Percentiles rank a stretch among this genome's conserved stretches.
phyloP scores from a whole-genome alignment of 2,329 filamentous ascomycete genomes.

The Phialophora verrucosa region DNA sequence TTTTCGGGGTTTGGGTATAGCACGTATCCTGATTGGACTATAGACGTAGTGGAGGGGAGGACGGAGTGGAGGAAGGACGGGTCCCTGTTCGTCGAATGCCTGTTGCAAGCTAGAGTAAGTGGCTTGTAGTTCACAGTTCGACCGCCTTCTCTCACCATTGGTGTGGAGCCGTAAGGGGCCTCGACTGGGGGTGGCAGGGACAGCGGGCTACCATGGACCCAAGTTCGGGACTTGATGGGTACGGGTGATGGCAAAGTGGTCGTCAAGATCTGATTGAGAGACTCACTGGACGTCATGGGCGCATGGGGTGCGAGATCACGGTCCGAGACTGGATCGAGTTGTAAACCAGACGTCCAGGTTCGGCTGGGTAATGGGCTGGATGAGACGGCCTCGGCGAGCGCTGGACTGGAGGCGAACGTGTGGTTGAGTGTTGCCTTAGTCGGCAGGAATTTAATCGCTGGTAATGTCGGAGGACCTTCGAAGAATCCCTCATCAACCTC shows the following conservation, averaged over 20 bases:
- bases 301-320: not conserved
- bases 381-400: not conserved
- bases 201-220: not conserved
- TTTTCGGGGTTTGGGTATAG: not conserved
- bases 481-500: not conserved
- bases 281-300: not conserved
- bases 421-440: not conserved
- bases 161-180: not conserved
- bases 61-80: not conserved
- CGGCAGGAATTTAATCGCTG: not conserved
- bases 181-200: not conserved
- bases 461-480: not conserved
- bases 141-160: conserved; percentile 1
- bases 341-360: not conserved
- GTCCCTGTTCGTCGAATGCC: not conserved
- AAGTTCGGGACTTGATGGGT: not conserved
- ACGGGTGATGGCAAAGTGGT: not conserved
- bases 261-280: not conserved
- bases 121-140: not conserved
- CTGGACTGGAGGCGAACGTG: not conserved
- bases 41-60: not conserved
- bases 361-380: not conserved
- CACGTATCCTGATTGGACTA: not conserved
- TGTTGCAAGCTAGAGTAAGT: not conserved
- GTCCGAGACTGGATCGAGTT: not conserved